Base-by-base conservation (phyloP, 257 asterid species). In the Coffea eugenioides region DNA sequence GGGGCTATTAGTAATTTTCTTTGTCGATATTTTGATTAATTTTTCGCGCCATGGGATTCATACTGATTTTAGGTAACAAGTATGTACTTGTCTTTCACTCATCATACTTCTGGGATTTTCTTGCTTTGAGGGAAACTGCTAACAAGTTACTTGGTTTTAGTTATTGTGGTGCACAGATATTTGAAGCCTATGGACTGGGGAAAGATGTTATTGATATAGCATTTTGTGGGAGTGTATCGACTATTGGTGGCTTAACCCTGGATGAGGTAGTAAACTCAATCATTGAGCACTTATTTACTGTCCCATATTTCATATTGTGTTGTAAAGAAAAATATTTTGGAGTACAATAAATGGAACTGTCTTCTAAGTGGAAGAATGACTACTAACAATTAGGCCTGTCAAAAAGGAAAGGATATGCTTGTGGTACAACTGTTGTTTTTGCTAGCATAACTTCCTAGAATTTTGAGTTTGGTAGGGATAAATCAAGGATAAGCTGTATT, bases 101-200 rank as follows among this genome's bases (percentile, higher is more conserved):
- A 76, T 76, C 83, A 13, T 70, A 62, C 77, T 78, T 25, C 67
- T 45, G 62, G 67, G 80, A 64, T 65, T 23, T 34, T 69, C 13
- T 16, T 41, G 43, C 27, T 18, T 76, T 45, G 56, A 67, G 65
- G 67, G 73, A 45, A 14, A 64, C 71, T 82, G 80, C 81, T 84
- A 74, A 87, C 87, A 77, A 71, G 54, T 69, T 85, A 61, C 82
- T 77, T 87, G 79, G 75, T 76, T 88, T 79, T 79, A 96, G 99
- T 87, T 96, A 96, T 78, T 92, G 98, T 73, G 99, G 99, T 71
- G 99, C 99, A 77, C 99, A 96, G 82, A 96, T 96, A 86, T 96
- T 96, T 90, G 99, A 96, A 88, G 87, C 90, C 73, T 96, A 96
- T 87, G 99, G 99, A 82, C 82, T 96, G 85, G 97, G 99, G 68